phyloP scores from a whole-genome alignment of 2,329 filamentous ascomycete species.

The Proliferodiscus dingleyae region DNA sequence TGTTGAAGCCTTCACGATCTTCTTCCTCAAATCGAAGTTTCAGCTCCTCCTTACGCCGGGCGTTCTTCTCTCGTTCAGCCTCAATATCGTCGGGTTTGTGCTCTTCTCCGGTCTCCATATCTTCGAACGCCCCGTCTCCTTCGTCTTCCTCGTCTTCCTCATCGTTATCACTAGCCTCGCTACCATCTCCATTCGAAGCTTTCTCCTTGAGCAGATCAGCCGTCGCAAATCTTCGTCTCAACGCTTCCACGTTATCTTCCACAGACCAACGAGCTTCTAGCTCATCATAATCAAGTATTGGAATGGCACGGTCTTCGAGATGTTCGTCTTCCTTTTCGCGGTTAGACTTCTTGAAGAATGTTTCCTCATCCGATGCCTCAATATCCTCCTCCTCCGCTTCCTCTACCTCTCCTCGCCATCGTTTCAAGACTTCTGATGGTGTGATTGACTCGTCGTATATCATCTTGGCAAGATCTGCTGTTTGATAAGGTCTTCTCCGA shows the following conservation, averaged over 20 bases:
- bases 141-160: conserved; percentile 55
- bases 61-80: conserved; percentile 85
- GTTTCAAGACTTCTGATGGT: conserved; percentile 67
- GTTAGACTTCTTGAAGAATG: conserved; percentile 61
- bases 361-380: conserved; percentile 52
- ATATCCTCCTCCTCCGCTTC: conserved; percentile 56
- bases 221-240: conserved; percentile 73
- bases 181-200: conserved; percentile 45
- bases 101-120: conserved; percentile 73
- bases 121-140: conserved; percentile 78
- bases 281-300: conserved; percentile 72
- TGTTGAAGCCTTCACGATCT: conserved; percentile 91
- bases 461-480: conserved; percentile 76
- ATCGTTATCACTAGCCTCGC: conserved; percentile 37
- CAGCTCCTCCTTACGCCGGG: conserved; percentile 87
- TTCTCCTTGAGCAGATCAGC: conserved; percentile 55
- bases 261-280: conserved; percentile 83
- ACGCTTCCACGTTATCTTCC: conserved; percentile 67
- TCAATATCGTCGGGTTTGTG: conserved; percentile 56
- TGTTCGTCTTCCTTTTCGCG: conserved; percentile 64
- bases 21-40: conserved; percentile 95
- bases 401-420: conserved; percentile 69
- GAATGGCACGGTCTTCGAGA: conserved; percentile 73
- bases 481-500: conserved; percentile 67
- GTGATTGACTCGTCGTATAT: conserved; percentile 83